Evolutionary conservation across 1,139 yeast genomes (phyloP), one percentile per base, ranked within the genome.

Genomic region (Tardiomyces blankii): DNA sequence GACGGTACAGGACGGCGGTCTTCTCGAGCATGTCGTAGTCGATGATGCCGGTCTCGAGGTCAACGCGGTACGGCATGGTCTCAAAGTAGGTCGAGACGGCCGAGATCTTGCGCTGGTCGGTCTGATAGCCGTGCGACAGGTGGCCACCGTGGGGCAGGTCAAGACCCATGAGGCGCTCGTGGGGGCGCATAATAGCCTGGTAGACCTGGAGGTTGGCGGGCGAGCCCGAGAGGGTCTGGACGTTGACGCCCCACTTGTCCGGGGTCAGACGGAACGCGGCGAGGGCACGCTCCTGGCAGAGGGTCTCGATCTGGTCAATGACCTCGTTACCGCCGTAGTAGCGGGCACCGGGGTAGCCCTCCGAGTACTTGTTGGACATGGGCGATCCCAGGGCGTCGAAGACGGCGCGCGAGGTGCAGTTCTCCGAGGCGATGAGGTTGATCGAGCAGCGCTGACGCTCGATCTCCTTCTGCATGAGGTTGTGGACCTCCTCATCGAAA

Each of bases 141-240:
- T 89, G 97, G 48, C 97, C 97, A 58, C 97, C 97, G 59, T 89
- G 96, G 53, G 97, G 96, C 62, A 89, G 75, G 64, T 89, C 96
- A 59, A 89, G 77, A 51, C 97, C 97, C 97, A 89, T 89, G 53
- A 89, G 69, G 67, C 96, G 80, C 60, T 88, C 97, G 57, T 91
- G 94, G 53, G 85, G 87, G 57, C 86, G 82, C 77, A 89, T 71
- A 47, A 89, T 69, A n/a, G 96, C 94, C 48, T 91, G 85, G 68
- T 88, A 89, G 32, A 94, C 91, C 60, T 89, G 87, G 66, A 89
- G 74, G 67, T 89, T 89, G 47, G 97, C 97, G 51, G 97, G 96
- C 8, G 96, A 91, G 49, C 97, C 97, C 38, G 94, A 82, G 61
- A 89, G 74, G 23, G 96, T 75, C 70, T 89, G 97, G 28, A 89